Conservation (phyloP, 768 basidiomycete genomes). For the Gymnopilus junonius region DNA sequence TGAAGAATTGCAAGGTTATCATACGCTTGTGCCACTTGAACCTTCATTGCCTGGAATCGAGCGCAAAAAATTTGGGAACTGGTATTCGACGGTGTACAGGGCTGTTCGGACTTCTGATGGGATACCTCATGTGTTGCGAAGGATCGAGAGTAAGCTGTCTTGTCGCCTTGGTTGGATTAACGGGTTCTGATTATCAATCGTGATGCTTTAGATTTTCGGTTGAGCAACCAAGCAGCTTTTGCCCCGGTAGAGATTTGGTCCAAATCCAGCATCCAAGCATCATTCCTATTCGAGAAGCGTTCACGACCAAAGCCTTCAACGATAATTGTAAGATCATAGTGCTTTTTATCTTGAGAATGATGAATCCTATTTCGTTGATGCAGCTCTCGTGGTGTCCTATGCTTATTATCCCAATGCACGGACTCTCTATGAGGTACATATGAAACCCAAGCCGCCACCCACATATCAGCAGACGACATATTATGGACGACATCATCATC, state of each 20-base stretch:
- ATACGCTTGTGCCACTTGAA: constrained; percentile 84
- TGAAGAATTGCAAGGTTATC: constrained; percentile 89
- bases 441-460: constrained; percentile 56
- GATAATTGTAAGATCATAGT: constrained; percentile 74
- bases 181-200: neutral
- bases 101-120: constrained; percentile 83
- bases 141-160: constrained; percentile 79
- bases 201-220: constrained; percentile 69
- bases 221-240: constrained; percentile 84
- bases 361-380: neutral
- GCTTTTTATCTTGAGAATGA: neutral
- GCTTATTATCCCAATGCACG: constrained; percentile 85
- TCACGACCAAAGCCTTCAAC: constrained; percentile 91
- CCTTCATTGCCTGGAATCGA: constrained; percentile 47
- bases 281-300: constrained; percentile 85
- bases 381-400: constrained; percentile 91
- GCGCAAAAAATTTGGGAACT: constrained; percentile 80
- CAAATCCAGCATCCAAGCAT: constrained; percentile 85
- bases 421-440: constrained; percentile 80
- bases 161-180: constrained; percentile 5
- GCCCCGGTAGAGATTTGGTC: constrained; percentile 85
- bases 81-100: constrained; percentile 84
- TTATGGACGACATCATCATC: constrained; percentile 26
- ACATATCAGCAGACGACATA: constrained; percentile 27
- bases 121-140: constrained; percentile 71